phyloP scores from a whole-genome alignment of 1,139 yeast genomes.

The Candida dubliniensis region DNA sequence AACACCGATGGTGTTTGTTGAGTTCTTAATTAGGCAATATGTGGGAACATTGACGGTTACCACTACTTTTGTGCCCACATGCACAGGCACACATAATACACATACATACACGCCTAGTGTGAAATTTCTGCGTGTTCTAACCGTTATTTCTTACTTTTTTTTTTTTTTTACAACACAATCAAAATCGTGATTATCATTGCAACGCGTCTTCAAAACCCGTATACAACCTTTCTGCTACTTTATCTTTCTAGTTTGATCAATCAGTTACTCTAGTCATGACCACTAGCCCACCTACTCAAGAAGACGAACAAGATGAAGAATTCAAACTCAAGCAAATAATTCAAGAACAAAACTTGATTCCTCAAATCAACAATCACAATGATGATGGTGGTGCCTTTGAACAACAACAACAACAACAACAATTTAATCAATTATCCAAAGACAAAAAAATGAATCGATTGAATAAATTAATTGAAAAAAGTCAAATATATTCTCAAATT shows the following conservation, averaged over 20 bases:
- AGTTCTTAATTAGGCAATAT: too few species aligned
- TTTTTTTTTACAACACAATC: neutral
- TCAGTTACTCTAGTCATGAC: conserved; percentile 2
- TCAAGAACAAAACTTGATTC: neutral
- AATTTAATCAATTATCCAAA: conserved; percentile 41
- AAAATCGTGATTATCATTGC: too few species aligned
- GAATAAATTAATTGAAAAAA: conserved; percentile 72
- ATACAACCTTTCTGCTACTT: too few species aligned
- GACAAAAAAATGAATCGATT: conserved; percentile 58
- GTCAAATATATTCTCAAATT: conserved; percentile 80
- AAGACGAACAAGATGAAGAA: conserved; percentile 12
- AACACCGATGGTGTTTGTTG: too few species aligned
- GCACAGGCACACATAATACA: too few species aligned
- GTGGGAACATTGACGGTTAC: too few species aligned
- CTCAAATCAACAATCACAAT: neutral
- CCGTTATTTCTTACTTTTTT: too few species aligned
- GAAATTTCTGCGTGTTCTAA: too few species aligned
- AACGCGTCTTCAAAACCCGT: neutral
- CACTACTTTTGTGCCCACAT: too few species aligned
- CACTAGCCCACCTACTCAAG: conserved; percentile 8
- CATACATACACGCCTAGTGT: too few species aligned
- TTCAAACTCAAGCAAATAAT: conserved; percentile 4
- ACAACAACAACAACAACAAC: conserved; percentile 25
- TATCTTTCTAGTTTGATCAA: neutral
- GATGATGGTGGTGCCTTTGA: conserved; percentile 19